Evolutionary conservation across 2,329 filamentous ascomycete genomes (phyloP), one percentile per base, ranked within the genome.

Genomic region (Fusarium xylarioides): DNA sequence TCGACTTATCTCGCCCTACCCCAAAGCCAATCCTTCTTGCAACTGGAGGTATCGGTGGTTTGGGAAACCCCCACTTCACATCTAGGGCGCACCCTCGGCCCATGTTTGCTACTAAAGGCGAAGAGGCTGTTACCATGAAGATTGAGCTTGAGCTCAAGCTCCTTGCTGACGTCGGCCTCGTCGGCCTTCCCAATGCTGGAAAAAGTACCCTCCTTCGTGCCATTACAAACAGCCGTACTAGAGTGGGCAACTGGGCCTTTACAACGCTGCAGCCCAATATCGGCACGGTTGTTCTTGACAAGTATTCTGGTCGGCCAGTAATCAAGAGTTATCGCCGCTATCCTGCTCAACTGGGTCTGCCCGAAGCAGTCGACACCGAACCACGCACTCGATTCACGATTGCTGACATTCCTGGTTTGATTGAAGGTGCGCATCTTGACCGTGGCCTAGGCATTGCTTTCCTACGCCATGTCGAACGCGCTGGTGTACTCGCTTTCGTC

Each of bases 261-360:
- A 99, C 96, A 7, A 99, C 96, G 0, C 86, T 99, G 14, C 92
- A 95, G 75, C 96, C 96, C 6, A 98, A 97, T 76, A 97, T 99
- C 61, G 96, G 96, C 56, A 99, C 96, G 2, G 94, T 99, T 11
- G 92, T 98, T 19, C 88, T 99, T 16, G 96, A 99, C 81, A 90
- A 95, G 80, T 90, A 96, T 83, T 91, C 91, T 65, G 94, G 95
- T 5, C 90, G 93, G 1, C 94, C 95, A 3, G 63, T 84, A 11
- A 81, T 88, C 50, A 82, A 80, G 47, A 83, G 82, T 57, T 81
- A 79, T 59, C 78, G 79, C 10, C 78, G 74, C 14, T 79, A 79
- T 77, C 73, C 78, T 46, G 79, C 68, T 50, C 74, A 86, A 52
- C 83, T 72, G 77, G 82, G 77, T 74, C 80, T 78, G 76, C 83